These are phyloP conservation scores for Amanita pallidorosea DNA, from an alignment of 768 basidiomycete species.

Conservation along the genomic window DNA sequence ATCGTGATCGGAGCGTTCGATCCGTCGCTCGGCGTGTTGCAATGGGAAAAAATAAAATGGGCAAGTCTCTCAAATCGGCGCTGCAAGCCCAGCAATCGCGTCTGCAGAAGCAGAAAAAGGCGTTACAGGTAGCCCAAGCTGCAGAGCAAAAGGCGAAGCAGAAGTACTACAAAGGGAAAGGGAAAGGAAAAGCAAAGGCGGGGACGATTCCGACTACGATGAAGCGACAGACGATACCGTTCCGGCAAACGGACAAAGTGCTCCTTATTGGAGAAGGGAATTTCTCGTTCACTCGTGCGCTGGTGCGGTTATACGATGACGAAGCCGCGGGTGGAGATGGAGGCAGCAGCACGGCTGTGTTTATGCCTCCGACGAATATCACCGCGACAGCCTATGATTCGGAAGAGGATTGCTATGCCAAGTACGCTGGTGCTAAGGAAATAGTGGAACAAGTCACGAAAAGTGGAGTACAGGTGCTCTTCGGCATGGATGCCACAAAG, in stretches of 20 bases:
- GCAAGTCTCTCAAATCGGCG: constrained; percentile 53
- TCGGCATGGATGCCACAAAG: constrained; percentile 76
- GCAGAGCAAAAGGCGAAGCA: constrained; percentile 37
- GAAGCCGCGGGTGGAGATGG: constrained; percentile 21
- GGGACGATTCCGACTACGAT: not conserved
- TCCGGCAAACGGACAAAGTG: constrained; percentile 52
- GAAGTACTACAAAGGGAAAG: constrained; percentile 23
- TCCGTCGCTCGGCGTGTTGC: not conserved
- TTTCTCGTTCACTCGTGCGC: constrained; percentile 81
- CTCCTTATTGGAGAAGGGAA: constrained; percentile 89
- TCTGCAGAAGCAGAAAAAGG: constrained; percentile 49
- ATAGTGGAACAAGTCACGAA: constrained; percentile 46
- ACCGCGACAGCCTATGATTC: constrained; percentile 83
- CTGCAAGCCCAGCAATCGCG: constrained; percentile 63
- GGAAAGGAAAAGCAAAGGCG: constrained; percentile 22
- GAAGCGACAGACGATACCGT: constrained; percentile 48
- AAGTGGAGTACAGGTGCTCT: constrained; percentile 61
- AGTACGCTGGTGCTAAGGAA: constrained; percentile 65
- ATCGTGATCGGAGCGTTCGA: not conserved
- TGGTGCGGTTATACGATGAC: constrained; percentile 29
- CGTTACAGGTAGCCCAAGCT: constrained; percentile 38
- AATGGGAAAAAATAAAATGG: constrained; percentile 14
- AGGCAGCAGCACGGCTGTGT: constrained; percentile 22
- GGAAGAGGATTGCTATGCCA: constrained; percentile 62
- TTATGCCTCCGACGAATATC: constrained; percentile 55